Percentiles rank a stretch among this genome's conserved stretches.
Evolutionary conservation across 2,329 filamentous ascomycete species (phyloP).

Genomic region (Aspergillus sp.): DNA sequence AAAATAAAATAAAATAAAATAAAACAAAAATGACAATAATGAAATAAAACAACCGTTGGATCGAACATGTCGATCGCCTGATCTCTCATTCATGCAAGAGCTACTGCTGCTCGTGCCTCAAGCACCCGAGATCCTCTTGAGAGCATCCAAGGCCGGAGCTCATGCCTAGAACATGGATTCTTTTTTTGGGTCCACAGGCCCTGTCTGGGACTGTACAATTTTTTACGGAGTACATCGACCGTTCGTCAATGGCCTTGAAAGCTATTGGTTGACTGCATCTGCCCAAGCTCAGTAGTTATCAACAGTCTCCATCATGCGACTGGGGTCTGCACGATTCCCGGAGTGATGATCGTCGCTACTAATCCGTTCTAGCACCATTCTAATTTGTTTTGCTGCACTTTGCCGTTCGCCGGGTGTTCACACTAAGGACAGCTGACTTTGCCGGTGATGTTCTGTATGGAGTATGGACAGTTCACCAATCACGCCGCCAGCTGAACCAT

Average conservation of each 20-base stretch:
- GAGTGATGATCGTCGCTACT: constrained; percentile 34
- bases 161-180: constrained; percentile 24
- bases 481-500: constrained; percentile 16
- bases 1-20: too few species aligned
- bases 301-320: constrained; percentile 33
- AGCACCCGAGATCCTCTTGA: constrained; percentile 19
- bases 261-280: constrained; percentile 30
- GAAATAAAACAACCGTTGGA: constrained; percentile 24
- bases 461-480: constrained; percentile 24
- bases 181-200: constrained; percentile 16
- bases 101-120: constrained; percentile 26
- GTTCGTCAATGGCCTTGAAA: constrained; percentile 14
- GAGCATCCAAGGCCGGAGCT: constrained; percentile 17
- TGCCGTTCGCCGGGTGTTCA: constrained; percentile 37
- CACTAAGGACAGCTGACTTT: constrained; percentile 35
- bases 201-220: constrained; percentile 16
- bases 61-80: constrained; percentile 33
- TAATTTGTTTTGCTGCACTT: constrained; percentile 37
- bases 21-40: too few species aligned
- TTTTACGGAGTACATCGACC: constrained; percentile 11
- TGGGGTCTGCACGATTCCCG: constrained; percentile 38
- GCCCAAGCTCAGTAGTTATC: constrained; percentile 33
- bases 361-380: constrained; percentile 39
- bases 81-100: constrained; percentile 30
- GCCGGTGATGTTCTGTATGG: constrained; percentile 27